Evolutionary conservation across 352 stramenopile genomes (phyloP).

Genomic region (Globisporangium parvum): DNA sequence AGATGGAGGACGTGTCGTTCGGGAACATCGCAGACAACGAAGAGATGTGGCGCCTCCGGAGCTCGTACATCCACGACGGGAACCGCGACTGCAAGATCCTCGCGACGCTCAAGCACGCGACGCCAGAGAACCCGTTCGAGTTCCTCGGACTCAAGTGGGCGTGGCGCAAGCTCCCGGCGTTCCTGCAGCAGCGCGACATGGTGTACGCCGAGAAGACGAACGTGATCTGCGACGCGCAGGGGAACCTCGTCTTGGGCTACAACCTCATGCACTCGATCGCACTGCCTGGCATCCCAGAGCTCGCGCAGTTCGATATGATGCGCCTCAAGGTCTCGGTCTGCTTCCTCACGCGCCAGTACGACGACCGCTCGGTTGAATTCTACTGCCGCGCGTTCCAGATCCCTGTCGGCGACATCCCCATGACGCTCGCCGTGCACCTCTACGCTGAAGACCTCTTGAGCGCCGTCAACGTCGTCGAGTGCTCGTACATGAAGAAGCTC

Average conservation of each 20-base stretch:
- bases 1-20: conserved; percentile 36
- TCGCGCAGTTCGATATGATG: conserved; percentile 15
- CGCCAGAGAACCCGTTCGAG: conserved; percentile 29
- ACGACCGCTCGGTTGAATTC: conserved; percentile 18
- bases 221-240: conserved; percentile 3
- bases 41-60: conserved; percentile 29
- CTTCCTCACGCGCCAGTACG: conserved; percentile 20
- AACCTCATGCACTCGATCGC: conserved; percentile 16
- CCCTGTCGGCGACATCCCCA: conserved; percentile 16
- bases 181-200: conserved; percentile 7
- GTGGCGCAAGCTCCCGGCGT: conserved; percentile 1
- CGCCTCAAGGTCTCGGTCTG: conserved; percentile 23
- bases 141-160: conserved; percentile 45
- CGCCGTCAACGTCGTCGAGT: conserved; percentile 16
- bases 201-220: conserved; percentile 11
- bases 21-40: conserved; percentile 36
- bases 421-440: conserved; percentile 13
- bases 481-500: conserved; percentile 28
- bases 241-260: conserved; percentile 6
- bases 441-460: conserved; percentile 15
- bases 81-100: conserved; percentile 33
- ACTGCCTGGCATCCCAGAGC: conserved; percentile 7
- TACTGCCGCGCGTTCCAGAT: conserved; percentile 23
- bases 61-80: conserved; percentile 32
- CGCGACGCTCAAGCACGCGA: conserved; percentile 24